Evolutionary conservation across 2,329 filamentous ascomycete species (phyloP).

Genomic region (Emmonsiellopsis sp.): DNA sequence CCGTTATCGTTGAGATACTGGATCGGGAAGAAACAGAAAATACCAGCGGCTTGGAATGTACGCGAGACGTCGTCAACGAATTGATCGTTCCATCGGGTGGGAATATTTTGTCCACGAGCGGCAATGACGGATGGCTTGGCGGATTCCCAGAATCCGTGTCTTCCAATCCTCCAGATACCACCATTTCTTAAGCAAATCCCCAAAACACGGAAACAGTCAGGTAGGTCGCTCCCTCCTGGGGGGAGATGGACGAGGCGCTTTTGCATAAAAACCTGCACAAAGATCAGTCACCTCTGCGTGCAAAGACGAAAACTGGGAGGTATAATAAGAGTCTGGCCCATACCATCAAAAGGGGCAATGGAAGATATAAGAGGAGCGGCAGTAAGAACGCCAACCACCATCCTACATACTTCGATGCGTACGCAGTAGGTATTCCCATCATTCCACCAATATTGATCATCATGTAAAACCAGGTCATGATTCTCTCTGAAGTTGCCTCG

Average conservation of each 20-base stretch:
- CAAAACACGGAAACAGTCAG: conserved; percentile 28
- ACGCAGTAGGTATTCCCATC: conserved; percentile 28
- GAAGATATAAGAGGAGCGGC: not conserved
- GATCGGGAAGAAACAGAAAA: conserved; percentile 32
- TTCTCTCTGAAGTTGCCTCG: conserved; percentile 32
- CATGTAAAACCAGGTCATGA: conserved; percentile 28
- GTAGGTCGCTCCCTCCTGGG: conserved; percentile 19
- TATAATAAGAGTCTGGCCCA: no score
- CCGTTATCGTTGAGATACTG: conserved; percentile 35
- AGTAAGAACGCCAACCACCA: conserved; percentile 29
- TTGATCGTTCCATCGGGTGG: conserved; percentile 24
- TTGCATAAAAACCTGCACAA: not conserved
- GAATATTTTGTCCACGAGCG: conserved; percentile 17
- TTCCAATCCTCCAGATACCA: conserved; percentile 19
- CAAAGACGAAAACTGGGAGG: no score
- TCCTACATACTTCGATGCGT: conserved; percentile 33
- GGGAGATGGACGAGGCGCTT: not conserved
- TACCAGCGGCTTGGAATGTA: conserved; percentile 23
- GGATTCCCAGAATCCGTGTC: conserved; percentile 24
- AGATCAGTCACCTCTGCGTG: no score
- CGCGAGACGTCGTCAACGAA: conserved; percentile 27
- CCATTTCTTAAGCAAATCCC: conserved; percentile 23
- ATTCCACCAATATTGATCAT: conserved; percentile 20
- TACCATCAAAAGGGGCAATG: not conserved
- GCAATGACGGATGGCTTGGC: conserved; percentile 25